Percentiles rank a stretch among this genome's conserved stretches.
Evolutionary conservation across 2,329 filamentous ascomycete genomes (phyloP).

Genomic region (Penicillium occitanis): DNA sequence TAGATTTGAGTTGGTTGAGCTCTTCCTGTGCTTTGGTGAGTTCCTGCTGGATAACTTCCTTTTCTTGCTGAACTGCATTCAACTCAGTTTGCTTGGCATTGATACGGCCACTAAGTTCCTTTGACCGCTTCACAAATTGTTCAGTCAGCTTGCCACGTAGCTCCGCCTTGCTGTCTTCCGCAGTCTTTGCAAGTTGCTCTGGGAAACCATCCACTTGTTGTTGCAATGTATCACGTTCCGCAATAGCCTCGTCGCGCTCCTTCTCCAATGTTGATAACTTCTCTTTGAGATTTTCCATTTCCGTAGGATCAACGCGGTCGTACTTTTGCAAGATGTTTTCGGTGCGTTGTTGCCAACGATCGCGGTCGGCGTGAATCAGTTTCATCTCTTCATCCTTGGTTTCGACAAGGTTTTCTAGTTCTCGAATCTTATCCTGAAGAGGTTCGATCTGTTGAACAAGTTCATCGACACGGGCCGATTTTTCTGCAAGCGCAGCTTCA

Average conservation of each 20-base stretch:
- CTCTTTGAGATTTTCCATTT: slow-evolving; percentile 85
- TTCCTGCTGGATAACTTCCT: slow-evolving; percentile 66
- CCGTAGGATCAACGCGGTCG: slow-evolving; percentile 88
- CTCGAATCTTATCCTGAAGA: slow-evolving; percentile 73
- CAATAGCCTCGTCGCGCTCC: slow-evolving; percentile 66
- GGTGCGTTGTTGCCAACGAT: slow-evolving; percentile 92
- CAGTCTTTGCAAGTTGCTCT: slow-evolving; percentile 46
- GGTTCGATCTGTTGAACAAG: slow-evolving; percentile 76
- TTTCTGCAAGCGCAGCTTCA: slow-evolving; percentile 72
- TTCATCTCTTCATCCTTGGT: slow-evolving; percentile 85
- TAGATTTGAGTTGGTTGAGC: slow-evolving; percentile 49
- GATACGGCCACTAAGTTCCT: slow-evolving; percentile 66
- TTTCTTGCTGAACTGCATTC: slow-evolving; percentile 58
- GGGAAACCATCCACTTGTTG: slow-evolving; percentile 51
- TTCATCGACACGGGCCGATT: slow-evolving; percentile 70
- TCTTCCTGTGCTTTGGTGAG: slow-evolving; percentile 63
- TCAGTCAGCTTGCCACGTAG: slow-evolving; percentile 48
- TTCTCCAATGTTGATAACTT: slow-evolving; percentile 65
- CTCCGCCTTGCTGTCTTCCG: slow-evolving; percentile 53
- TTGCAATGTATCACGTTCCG: slow-evolving; percentile 52
- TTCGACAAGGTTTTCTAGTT: slow-evolving; percentile 77
- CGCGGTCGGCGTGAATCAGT: slow-evolving; percentile 84
- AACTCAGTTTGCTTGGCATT: slow-evolving; percentile 53
- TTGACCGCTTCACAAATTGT: slow-evolving; percentile 56
- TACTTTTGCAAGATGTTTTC: slow-evolving; percentile 96